These are phyloP conservation scores for Boletus eberwhitei DNA, from an alignment of 768 basidiomycete genomes.

Conservation along the genomic window DNA sequence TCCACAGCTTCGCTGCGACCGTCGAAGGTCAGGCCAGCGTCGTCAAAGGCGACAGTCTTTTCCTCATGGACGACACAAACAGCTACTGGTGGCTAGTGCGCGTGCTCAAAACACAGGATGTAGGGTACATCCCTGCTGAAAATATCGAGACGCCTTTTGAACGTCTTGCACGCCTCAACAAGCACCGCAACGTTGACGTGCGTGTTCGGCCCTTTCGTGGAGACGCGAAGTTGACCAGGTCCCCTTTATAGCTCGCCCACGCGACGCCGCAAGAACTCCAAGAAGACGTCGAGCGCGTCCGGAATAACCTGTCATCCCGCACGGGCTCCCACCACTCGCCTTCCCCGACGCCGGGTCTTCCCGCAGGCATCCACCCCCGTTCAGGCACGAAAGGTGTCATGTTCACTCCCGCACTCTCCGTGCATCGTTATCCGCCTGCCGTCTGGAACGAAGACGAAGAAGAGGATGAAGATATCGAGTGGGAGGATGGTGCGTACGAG, in stretches of 20 bases:
- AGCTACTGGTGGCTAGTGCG: slow-evolving; percentile 99
- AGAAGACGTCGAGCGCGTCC: slow-evolving; percentile 54
- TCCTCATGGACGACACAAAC: slow-evolving; percentile 97
- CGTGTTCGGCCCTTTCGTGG: slow-evolving; percentile 29
- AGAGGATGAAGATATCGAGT: slow-evolving; percentile 49
- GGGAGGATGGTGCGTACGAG: slow-evolving; percentile 66
- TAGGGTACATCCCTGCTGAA: slow-evolving; percentile 98
- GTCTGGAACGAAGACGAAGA: slow-evolving; percentile 80
- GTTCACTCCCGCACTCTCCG: slow-evolving; percentile 66
- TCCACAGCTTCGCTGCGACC: slow-evolving; percentile 95
- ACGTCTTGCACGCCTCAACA: slow-evolving; percentile 90
- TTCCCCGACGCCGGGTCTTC: slow-evolving; percentile 39
- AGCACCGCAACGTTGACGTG: slow-evolving; percentile 96
- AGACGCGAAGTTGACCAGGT: neutral
- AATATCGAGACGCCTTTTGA: slow-evolving; percentile 99
- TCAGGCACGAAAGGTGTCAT: slow-evolving; percentile 50
- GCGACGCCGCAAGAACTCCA: slow-evolving; percentile 51
- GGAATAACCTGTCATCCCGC: slow-evolving; percentile 48
- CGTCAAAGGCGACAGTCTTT: slow-evolving; percentile 94
- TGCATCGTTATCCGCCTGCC: slow-evolving; percentile 76
- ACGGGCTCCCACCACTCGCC: slow-evolving; percentile 49
- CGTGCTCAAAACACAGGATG: slow-evolving; percentile 97
- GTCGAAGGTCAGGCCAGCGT: slow-evolving; percentile 99
- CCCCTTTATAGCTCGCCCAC: slow-evolving; percentile 28
- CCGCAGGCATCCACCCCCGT: slow-evolving; percentile 24